Evolutionary conservation across 2,329 filamentous ascomycete genomes (phyloP), one percentile per base, ranked within the genome.

Genomic region (Aspergillus proliferans): DNA sequence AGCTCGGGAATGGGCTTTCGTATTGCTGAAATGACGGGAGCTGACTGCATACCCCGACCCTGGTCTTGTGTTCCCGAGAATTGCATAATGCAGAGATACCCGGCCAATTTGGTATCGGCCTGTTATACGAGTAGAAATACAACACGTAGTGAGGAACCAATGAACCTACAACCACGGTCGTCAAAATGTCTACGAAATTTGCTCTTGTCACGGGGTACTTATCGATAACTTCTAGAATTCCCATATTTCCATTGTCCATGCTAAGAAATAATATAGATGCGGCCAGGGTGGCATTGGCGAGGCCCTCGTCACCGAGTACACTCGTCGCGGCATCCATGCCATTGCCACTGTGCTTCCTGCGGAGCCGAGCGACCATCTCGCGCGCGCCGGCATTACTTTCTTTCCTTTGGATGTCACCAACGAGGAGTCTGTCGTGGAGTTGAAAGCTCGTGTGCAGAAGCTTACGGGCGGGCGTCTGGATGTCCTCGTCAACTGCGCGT

Each of bases 301-400:
- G 15, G 48, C 45, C 33, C 48, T 47, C 6, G 45, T 45, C 12
- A 26, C 10, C 2, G 28, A 47, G 33, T 45, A 43, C 28, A 26
- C 12, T 46, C 26, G 26, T 30, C 26, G 26, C 10, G 26, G 26
- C 9, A 30, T 30, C 10, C 10, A 40, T 40, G 78, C 79, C 50
- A 65, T 80, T 39, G 79, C 78, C 2, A 77, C 76, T 0, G 72
- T 76, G 1, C 75, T 4, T 46, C 50, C 2, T 10, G 21, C 1
- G 46, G 45, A 21, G 50, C 52, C 14, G 19, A 52, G 34, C 12
- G 21, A 14, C 28, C 47, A 30, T 24, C 39, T 42, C 5, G 18
- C 19, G 3, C 12, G 12, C 2, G 39, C n/a, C 18, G 55, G 55
- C 8, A 53, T 48, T 2, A 39, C 43, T 7, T 34, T 50, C 41